phyloP scores from a whole-genome alignment of 495 filamentous ascomycete genomes.

The Trichodelitschia bisporula region DNA sequence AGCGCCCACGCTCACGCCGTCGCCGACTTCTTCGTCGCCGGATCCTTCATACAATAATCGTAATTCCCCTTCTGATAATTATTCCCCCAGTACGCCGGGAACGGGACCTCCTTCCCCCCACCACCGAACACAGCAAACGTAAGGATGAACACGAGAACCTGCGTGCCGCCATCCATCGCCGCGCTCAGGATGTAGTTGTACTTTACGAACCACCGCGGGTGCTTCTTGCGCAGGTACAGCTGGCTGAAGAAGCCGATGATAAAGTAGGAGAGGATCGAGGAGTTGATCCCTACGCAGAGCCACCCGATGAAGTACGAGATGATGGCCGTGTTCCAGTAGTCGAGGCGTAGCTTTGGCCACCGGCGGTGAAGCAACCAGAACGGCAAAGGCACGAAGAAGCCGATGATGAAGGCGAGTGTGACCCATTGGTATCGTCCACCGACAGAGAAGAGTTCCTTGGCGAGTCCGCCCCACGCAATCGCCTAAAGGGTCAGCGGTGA shows the following conservation, averaged over 20 bases:
- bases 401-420: conserved; percentile 14
- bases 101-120: conserved; percentile 10
- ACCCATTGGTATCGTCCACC: conserved; percentile 17
- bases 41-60: conserved; percentile 12
- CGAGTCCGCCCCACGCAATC: conserved; percentile 21
- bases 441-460: conserved; percentile 19
- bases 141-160: conserved; percentile 27
- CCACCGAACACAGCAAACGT: conserved; percentile 34
- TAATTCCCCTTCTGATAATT: conserved; percentile 6
- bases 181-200: conserved; percentile 31
- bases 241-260: conserved; percentile 23
- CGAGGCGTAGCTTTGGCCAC: conserved; percentile 5
- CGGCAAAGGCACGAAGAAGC: conserved; percentile 16
- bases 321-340: conserved; percentile 14
- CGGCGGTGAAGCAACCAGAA: conserved; percentile 13
- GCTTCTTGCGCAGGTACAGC: conserved; percentile 25
- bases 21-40: background rate
- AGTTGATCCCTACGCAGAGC: conserved; percentile 18
- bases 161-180: conserved; percentile 29
- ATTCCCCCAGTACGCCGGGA: conserved; percentile 13
- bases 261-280: conserved; percentile 16
- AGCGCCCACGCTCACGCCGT: too few species aligned
- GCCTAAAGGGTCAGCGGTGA: too few species aligned
- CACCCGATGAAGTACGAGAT: conserved; percentile 16
- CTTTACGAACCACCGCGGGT: conserved; percentile 26